phyloP scores from a whole-genome alignment of 2,329 filamentous ascomycete species.

The Sclerotinia sclerotiorum region DNA sequence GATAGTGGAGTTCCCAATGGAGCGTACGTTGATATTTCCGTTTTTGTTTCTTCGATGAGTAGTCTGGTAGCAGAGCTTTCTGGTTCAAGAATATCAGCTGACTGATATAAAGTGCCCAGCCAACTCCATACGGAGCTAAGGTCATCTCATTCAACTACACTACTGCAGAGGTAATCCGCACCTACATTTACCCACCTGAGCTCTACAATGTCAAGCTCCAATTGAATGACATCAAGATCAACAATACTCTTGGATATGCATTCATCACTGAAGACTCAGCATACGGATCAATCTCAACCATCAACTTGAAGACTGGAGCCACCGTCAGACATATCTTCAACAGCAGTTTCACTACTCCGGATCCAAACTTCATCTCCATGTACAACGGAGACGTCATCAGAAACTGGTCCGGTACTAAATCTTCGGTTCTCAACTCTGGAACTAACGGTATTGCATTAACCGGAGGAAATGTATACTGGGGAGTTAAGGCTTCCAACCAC shows the following conservation, averaged over 20 bases:
- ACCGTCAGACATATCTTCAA: conserved; percentile 4
- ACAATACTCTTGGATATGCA: conserved; percentile 10
- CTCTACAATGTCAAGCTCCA: conserved; percentile 13
- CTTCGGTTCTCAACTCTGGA: neutral
- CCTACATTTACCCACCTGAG: conserved; percentile 6
- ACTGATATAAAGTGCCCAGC: neutral
- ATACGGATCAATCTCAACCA: neutral
- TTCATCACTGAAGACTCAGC: conserved; percentile 9
- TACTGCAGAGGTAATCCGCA: conserved; percentile 6
- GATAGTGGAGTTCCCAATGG: conserved; percentile 11
- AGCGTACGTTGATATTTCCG: neutral
- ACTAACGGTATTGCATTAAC: conserved; percentile 9
- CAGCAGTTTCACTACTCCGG: neutral
- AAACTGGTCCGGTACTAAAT: neutral
- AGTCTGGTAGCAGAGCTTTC: neutral
- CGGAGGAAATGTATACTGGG: neutral
- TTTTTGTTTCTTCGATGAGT: neutral
- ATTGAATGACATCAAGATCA: neutral
- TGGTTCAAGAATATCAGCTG: neutral
- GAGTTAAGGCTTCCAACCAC: conserved; percentile 10
- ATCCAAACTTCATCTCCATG: conserved; percentile 7
- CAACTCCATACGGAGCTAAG: conserved; percentile 3
- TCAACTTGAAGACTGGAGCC: neutral
- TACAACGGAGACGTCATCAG: conserved; percentile 14
- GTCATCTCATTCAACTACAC: conserved; percentile 12